phyloP scores from a whole-genome alignment of 2,329 filamentous ascomycete genomes.

The Cephalotrichum gorgonifer region DNA sequence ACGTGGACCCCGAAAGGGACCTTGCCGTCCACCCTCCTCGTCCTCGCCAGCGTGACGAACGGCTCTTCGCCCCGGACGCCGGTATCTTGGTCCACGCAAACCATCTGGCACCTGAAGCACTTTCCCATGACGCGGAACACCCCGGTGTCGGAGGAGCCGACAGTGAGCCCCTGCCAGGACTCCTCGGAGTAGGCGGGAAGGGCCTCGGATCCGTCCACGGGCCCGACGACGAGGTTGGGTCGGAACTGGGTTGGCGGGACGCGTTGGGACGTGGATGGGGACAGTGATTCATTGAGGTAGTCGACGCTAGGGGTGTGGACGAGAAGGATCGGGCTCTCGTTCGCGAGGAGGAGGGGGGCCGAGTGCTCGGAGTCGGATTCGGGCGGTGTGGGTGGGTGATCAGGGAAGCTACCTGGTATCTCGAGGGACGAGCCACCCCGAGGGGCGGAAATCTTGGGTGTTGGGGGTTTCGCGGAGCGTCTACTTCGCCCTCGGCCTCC shows the following conservation, averaged over 20 bases:
- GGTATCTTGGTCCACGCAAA: conserved; percentile 82
- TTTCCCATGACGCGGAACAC: conserved; percentile 65
- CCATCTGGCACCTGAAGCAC: conserved; percentile 90
- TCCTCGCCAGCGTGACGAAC: conserved; percentile 80
- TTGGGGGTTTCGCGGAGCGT: conserved; percentile 62
- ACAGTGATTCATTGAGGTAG: conserved; percentile 62
- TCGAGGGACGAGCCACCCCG: conserved; percentile 8
- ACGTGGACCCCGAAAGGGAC: conserved; percentile 85
- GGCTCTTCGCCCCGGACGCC: conserved; percentile 73
- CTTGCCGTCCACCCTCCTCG: conserved; percentile 70
- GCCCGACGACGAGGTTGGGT: conserved; percentile 73
- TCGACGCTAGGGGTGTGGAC: conserved; percentile 74
- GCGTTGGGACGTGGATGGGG: conserved; percentile 44
- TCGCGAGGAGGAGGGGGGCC: conserved; percentile 62
- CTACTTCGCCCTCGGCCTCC: conserved; percentile 47
- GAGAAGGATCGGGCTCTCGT: conserved; percentile 86
- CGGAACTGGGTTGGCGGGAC: conserved; percentile 71
- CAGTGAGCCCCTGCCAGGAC: conserved; percentile 12
- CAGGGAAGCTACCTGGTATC: conserved; percentile 45
- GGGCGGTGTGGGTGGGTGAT: conserved; percentile 37
- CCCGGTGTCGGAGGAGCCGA: conserved; percentile 41
- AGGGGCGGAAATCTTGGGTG: conserved; percentile 40
- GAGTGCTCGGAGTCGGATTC: conserved; percentile 43
- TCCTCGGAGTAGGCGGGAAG: conserved; percentile 68
- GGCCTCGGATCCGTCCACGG: conserved; percentile 22